Base-by-base conservation (phyloP, 1,139 yeast genomes). In the Candida frijolesensis region DNA sequence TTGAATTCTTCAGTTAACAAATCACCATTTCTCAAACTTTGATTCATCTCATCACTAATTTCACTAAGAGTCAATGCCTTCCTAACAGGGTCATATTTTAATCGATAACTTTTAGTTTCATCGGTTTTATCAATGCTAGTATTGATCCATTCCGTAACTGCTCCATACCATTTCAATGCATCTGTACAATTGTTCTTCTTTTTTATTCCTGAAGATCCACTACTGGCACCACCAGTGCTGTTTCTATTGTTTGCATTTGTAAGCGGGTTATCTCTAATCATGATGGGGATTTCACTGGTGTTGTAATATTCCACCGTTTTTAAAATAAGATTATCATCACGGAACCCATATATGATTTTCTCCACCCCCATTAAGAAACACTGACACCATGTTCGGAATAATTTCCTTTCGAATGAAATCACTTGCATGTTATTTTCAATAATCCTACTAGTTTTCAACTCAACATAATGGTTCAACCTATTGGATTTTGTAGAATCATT, bases 351-450 rank as follows among this genome's bases (percentile, higher is more conserved):
- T 1, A 89, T 80, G 3, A 94, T 78, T 54, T 81, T 82, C 10
- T 87, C 84, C 15, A 92, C 79, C 3, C 99, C 99, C 48, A 90
- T 76, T 40, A 95, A 71, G 65, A 92, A 95, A 55, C 96, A 86
- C 70, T 92, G 98, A 2, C 96, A 91, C 99, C 99, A 95, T 0
- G 95, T 79, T 54, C 76, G 82, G 65, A 86, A 82, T 42, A 92
- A 67, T 64, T 85, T 91, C 65, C 68, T 80, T 63, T 92, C 97
- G 62, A 92, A 91, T 6, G 70, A 76, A 32, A 71, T 69, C 19
- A 84, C 80, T 38, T 83, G 83, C 12, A 74, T 73, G 9, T 80
- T 82, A 39, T 75, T 72, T 32, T 73, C 76, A 0, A 92, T 74
- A 8, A 76, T 71, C 43, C 79, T 76, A 4, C 85, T 72, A 1